Conservation (phyloP, 2,329 filamentous ascomycete species). For the Teratosphaeria epicoccoides region DNA sequence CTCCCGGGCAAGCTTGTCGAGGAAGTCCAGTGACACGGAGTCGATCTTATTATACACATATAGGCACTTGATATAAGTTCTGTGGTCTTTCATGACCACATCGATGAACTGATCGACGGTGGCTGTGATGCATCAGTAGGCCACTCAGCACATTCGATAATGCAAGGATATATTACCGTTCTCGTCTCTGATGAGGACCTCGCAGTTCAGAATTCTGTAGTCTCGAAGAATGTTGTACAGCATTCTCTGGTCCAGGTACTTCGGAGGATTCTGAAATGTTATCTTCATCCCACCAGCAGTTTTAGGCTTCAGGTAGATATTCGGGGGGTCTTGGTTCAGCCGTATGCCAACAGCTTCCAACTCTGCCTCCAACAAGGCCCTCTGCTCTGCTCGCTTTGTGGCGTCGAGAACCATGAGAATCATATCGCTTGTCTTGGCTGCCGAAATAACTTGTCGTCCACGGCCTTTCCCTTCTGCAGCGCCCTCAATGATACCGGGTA, state of each 20-base stretch:
- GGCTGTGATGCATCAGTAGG: slow-evolving; percentile 35
- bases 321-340: slow-evolving; percentile 86
- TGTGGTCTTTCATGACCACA: slow-evolving; percentile 97
- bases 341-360: slow-evolving; percentile 91
- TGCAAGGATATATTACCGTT: slow-evolving; percentile 45
- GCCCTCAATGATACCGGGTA: slow-evolving; percentile 96
- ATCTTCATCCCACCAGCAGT: slow-evolving; percentile 98
- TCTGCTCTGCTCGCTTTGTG: slow-evolving; percentile 90
- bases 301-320: slow-evolving; percentile 94
- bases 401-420: slow-evolving; percentile 96
- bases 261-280: slow-evolving; percentile 81
- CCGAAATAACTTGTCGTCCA: slow-evolving; percentile 91
- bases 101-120: slow-evolving; percentile 99
- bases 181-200: slow-evolving; percentile 90
- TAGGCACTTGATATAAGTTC: slow-evolving; percentile 88
- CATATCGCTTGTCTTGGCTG: slow-evolving; percentile 94
- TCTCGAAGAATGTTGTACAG: slow-evolving; percentile 93
- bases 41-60: slow-evolving; percentile 99
- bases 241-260: slow-evolving; percentile 93
- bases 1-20: slow-evolving; percentile 84
- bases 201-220: slow-evolving; percentile 97
- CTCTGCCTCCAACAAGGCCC: slow-evolving; percentile 79
- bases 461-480: slow-evolving; percentile 91
- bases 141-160: no score
- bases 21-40: slow-evolving; percentile 81